These are phyloP conservation scores for Kitagawia praeruptora DNA, from an alignment of 129 eudicot species.

Conservation along the genomic window DNA sequence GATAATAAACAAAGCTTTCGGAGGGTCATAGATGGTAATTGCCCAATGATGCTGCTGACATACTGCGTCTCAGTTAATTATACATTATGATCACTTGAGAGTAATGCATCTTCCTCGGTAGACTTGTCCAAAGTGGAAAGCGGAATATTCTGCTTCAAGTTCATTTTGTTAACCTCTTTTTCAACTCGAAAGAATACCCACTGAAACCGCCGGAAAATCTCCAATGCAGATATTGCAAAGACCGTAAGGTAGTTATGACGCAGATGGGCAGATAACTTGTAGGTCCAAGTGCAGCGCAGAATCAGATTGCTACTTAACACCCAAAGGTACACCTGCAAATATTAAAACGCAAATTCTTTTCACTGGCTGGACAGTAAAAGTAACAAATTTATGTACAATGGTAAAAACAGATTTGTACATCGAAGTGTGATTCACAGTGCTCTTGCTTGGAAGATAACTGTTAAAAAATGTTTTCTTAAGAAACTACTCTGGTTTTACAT, in stretches of 20 bases:
- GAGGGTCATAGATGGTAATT: background rate
- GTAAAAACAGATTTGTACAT: background rate
- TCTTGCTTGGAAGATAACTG: background rate
- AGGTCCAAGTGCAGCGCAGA: slow-evolving; percentile 93
- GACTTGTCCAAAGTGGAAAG: slow-evolving; percentile 34
- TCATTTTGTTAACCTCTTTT: slow-evolving; percentile 83
- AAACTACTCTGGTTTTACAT: background rate
- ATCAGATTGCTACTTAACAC: slow-evolving; percentile 87
- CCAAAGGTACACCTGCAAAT: slow-evolving; percentile 71
- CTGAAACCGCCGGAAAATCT: slow-evolving; percentile 83
- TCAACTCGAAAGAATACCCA: slow-evolving; percentile 97
- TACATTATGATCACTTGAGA: slow-evolving; percentile 59
- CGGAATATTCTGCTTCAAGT: slow-evolving; percentile 45
- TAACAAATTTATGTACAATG: too few relatives aligned
- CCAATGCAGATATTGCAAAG: slow-evolving; percentile 65
- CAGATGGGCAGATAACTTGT: slow-evolving; percentile 97
- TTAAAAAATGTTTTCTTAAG: background rate
- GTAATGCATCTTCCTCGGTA: slow-evolving; percentile 61
- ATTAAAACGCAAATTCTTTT: background rate
- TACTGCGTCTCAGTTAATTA: slow-evolving; percentile 19
- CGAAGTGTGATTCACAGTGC: background rate
- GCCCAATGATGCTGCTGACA: background rate
- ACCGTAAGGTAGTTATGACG: slow-evolving; percentile 87
- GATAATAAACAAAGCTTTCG: background rate
- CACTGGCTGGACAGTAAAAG: background rate